Evolutionary conservation across 1,284 basidiomycete species (phyloP), one percentile per base, ranked within the genome.

Genomic region (Ustilago xerochloae): DNA sequence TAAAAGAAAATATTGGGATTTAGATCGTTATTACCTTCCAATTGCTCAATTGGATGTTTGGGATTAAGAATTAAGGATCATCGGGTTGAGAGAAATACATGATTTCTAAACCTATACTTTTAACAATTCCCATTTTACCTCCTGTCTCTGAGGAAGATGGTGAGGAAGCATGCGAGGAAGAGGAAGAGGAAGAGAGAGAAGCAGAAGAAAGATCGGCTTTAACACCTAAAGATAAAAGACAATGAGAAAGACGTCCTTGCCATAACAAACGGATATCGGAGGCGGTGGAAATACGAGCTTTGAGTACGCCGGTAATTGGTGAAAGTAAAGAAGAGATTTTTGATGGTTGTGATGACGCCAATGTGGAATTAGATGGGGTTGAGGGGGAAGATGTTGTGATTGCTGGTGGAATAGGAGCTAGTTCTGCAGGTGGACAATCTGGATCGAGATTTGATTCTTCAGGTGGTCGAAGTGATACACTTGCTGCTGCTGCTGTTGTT

Each of bases 181-280:
- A 13, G 10, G 45, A 8, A 28, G 13, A n/a, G 7, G 53, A 20
- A 18, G 39, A 18, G 3, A 32, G 20, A 2, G 49, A 92, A 2
- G 93, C 91, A n/a, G 92, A 33, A 2, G 60, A 89, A 10, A 98
- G 87, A 81, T 97, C 93, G 5, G 93, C 93, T 15, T 93, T 89
- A 15, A 97, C 89, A 3, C 95, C 95, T 29, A 96, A 85, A 64
- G 93, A 92, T 73, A 98, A 90, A 16, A 98, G 87, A 86, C 94
- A 91, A 78, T 93, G 93, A 45, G 91, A 89, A 78, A 97, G 86
- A n/a, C 93, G 89, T 7, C 94, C 93, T 86, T 97, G 94, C 92
- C 95, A 98, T 81, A 97, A 89, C 32, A 98, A 84, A 6, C 94
- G 91, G 29, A 97, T 88, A 74, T 93, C 91, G 20, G 74, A 66